Percentiles rank a stretch among this genome's conserved stretches.
phyloP scores from a whole-genome alignment of 129 eudicot species.

The Tagetes erecta region DNA sequence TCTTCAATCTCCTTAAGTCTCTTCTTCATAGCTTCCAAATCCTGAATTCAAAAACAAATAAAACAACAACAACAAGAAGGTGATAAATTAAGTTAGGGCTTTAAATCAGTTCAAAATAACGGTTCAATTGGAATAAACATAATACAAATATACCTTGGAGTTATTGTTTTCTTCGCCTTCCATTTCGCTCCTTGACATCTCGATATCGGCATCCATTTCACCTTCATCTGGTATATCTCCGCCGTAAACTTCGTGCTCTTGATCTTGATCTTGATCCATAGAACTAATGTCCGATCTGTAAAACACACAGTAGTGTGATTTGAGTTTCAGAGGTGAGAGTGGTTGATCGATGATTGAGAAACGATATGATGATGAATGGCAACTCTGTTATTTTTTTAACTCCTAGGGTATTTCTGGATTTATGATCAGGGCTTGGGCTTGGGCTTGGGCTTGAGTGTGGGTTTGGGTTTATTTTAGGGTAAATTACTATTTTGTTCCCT shows the following conservation, averaged over 20 bases:
- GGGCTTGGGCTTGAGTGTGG: too few relatives aligned
- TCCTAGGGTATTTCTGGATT: neutral
- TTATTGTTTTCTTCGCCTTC: conserved; percentile 47
- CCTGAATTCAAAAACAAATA: conserved; percentile 34
- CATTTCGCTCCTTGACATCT: conserved; percentile 41
- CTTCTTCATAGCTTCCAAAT: conserved; percentile 71
- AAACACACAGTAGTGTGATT: conserved; percentile 27
- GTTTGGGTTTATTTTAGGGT: too few relatives aligned
- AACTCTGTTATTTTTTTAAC: neutral
- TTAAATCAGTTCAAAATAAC: conserved; percentile 26
- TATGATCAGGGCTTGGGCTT: neutral
- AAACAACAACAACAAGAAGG: neutral
- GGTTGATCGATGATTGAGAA: conserved; percentile 12
- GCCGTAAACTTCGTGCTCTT: conserved; percentile 65
- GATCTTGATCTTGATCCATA: conserved; percentile 41
- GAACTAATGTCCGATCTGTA: conserved; percentile 20
- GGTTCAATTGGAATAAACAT: conserved; percentile 5
- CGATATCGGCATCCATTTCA: conserved; percentile 64
- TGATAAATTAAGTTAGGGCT: conserved; percentile 29
- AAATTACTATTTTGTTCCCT: too few relatives aligned
- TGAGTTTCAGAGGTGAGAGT: neutral
- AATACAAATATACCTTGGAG: conserved; percentile 39
- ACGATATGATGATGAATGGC: conserved; percentile 5
- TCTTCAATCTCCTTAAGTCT: conserved; percentile 74
- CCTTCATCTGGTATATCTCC: conserved; percentile 61